These are phyloP conservation scores for Aspergillus proliferans DNA, from an alignment of 2,329 filamentous ascomycete genomes.

Conservation along the genomic window DNA sequence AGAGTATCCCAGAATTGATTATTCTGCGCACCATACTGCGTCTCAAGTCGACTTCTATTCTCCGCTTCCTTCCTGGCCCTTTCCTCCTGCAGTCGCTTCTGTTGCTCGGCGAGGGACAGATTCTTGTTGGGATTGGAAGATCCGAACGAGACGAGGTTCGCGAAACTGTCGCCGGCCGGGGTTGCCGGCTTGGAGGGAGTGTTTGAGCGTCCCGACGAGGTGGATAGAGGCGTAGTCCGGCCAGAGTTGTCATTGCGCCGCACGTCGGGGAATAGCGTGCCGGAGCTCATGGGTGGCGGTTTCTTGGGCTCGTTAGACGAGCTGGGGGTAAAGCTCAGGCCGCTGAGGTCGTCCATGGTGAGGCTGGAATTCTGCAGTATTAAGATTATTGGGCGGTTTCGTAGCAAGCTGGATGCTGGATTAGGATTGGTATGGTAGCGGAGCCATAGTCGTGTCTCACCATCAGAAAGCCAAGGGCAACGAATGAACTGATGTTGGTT, in stretches of 20 bases:
- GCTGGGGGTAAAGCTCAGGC: conserved; percentile 40
- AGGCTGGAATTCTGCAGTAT: neutral
- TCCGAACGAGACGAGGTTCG: conserved; percentile 58
- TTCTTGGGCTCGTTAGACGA: conserved; percentile 27
- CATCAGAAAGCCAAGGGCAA: neutral
- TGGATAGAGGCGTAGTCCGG: conserved; percentile 38
- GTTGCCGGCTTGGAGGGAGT: conserved; percentile 36
- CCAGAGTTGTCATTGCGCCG: conserved; percentile 36
- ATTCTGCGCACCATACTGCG: conserved; percentile 64
- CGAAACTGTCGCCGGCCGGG: conserved; percentile 50
- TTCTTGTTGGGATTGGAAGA: conserved; percentile 52
- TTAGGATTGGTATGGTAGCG: conserved; percentile 15
- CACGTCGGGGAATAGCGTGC: conserved; percentile 29
- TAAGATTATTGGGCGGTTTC: neutral
- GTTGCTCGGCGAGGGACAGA: conserved; percentile 60
- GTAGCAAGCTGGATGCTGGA: conserved; percentile 1
- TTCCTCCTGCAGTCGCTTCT: conserved; percentile 68
- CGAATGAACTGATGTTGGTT: conserved; percentile 4
- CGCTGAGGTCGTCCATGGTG: conserved; percentile 44
- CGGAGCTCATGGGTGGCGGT: conserved; percentile 31
- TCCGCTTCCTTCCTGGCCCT: conserved; percentile 69
- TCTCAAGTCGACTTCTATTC: conserved; percentile 63
- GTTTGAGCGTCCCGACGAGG: conserved; percentile 24
- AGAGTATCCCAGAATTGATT: conserved; percentile 70
- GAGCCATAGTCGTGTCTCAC: conserved; percentile 11